Percentiles rank a stretch among this genome's conserved stretches.
phyloP scores from a whole-genome alignment of 495 filamentous ascomycete species.

The Aspergillus sclerotiicarbonarius region DNA sequence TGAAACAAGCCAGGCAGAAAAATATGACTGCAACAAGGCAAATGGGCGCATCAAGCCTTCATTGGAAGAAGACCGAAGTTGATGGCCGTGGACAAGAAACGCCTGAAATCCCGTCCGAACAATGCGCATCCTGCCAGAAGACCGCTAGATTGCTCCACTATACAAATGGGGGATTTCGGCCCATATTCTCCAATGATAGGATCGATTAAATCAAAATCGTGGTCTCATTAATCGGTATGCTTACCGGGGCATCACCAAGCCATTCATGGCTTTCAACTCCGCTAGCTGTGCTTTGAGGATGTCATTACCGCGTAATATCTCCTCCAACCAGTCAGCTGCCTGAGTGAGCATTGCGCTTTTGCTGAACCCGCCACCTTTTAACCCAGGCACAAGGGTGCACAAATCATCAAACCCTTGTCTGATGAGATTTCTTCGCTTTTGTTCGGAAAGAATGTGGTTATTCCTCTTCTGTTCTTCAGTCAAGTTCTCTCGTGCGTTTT shows the following conservation, averaged over 20 bases:
- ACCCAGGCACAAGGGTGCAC: conserved; percentile 64
- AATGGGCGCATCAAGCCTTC: not conserved
- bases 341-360: conserved; percentile 75
- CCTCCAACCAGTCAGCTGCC: conserved; percentile 71
- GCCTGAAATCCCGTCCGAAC: conserved; percentile 12
- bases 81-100: conserved; percentile 13
- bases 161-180: conserved; percentile 6
- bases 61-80: conserved; percentile 4
- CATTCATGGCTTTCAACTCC: conserved; percentile 42
- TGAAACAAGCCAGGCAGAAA: not conserved
- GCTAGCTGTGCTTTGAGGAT: conserved; percentile 45
- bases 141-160: conserved; percentile 19
- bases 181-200: conserved; percentile 7
- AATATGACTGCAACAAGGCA: not conserved
- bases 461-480: conserved; percentile 79
- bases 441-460: conserved; percentile 87
- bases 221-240: conserved; percentile 18
- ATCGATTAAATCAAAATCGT: conserved; percentile 21
- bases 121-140: conserved; percentile 12
- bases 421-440: conserved; percentile 78
- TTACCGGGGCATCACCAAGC: conserved; percentile 45
- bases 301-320: conserved; percentile 65
- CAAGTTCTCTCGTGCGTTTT: conserved; percentile 68
- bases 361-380: conserved; percentile 68
- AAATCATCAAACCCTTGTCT: conserved; percentile 75